phyloP scores from a whole-genome alignment of 1,284 basidiomycete genomes.

The Apiotrichum veenhuisii region DNA sequence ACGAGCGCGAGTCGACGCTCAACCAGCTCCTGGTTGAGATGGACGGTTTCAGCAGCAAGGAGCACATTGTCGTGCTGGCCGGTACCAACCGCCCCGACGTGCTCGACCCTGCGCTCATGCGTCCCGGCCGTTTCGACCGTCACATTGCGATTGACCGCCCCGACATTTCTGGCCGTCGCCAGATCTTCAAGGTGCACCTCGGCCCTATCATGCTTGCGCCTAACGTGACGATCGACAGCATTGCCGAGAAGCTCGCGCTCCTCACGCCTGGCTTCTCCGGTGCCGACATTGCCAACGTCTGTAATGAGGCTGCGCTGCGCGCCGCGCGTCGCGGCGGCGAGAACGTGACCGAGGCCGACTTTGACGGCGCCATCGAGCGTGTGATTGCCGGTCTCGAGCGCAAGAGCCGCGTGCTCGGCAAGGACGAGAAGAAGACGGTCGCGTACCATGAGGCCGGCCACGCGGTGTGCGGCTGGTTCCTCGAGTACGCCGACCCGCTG shows the following conservation, averaged over 20 bases:
- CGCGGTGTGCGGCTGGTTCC: conserved; percentile 96
- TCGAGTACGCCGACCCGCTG: conserved; percentile 93
- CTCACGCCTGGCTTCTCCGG: conserved; percentile 97
- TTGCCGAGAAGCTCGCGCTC: conserved; percentile 89
- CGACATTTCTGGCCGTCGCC: conserved; percentile 86
- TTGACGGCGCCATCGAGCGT: conserved; percentile 95
- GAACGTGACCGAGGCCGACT: conserved; percentile 76
- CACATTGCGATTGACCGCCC: conserved; percentile 95
- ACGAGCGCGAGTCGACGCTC: conserved; percentile 95
- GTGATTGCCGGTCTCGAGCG: conserved; percentile 96
- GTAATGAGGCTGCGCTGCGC: conserved; percentile 94
- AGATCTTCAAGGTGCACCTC: conserved; percentile 93
- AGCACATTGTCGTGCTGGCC: conserved; percentile 93
- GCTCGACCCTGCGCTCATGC: conserved; percentile 88
- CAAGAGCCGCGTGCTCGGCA: conserved; percentile 87
- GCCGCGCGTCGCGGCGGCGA: conserved; percentile 83
- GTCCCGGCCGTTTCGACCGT: conserved; percentile 95
- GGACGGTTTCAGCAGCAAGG: conserved; percentile 95
- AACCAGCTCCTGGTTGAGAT: conserved; percentile 99
- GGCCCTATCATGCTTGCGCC: conserved; percentile 71
- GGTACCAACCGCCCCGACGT: conserved; percentile 97
- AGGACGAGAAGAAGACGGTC: conserved; percentile 97
- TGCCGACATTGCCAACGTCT: conserved; percentile 97
- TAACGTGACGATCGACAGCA: conserved; percentile 58
- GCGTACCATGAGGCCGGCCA: conserved; percentile 99